Percentiles rank a stretch among this genome's conserved stretches.
phyloP scores from a whole-genome alignment of 1,284 basidiomycete genomes.

The Rhodotorula sp. region DNA sequence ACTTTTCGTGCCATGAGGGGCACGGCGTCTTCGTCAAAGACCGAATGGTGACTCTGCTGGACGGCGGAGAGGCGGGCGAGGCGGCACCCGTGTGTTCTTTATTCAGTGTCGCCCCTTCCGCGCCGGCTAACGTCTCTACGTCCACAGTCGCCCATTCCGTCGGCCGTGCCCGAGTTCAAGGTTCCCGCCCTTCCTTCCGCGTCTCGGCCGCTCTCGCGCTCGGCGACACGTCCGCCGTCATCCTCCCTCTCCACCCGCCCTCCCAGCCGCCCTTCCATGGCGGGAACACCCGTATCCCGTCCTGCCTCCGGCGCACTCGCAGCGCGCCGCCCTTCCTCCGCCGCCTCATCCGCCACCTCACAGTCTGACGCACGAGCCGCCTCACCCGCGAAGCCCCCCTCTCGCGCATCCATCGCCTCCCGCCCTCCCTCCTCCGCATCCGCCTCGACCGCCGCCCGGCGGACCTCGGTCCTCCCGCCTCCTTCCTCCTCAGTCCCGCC shows the following conservation, averaged over 20 bases:
- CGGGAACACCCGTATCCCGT: background rate
- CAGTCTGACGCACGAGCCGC: too few relatives aligned
- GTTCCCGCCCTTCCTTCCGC: slow-evolving; percentile 7
- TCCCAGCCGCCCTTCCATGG: background rate
- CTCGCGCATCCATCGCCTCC: background rate
- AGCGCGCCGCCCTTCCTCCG: slow-evolving; percentile 9
- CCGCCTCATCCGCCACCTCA: background rate
- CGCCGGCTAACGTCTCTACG: background rate
- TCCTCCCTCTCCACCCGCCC: background rate
- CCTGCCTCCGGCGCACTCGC: background rate
- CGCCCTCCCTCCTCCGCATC: slow-evolving; percentile 3
- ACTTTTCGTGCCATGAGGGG: slow-evolving; percentile 74
- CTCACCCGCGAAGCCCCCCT: background rate
- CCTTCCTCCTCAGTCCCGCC: background rate
- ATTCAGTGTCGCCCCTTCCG: background rate
- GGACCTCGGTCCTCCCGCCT: background rate
- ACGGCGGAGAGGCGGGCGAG: slow-evolving; percentile 8
- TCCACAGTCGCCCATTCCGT: background rate
- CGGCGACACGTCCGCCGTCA: background rate
- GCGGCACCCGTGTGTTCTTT: background rate
- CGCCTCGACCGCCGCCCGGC: background rate
- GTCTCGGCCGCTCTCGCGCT: background rate
- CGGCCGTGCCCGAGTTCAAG: slow-evolving; percentile 10
- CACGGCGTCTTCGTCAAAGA: slow-evolving; percentile 90
- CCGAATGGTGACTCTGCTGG: slow-evolving; percentile 73